phyloP scores from a whole-genome alignment of 2,329 filamentous ascomycete genomes.

The Beauveria australis region DNA sequence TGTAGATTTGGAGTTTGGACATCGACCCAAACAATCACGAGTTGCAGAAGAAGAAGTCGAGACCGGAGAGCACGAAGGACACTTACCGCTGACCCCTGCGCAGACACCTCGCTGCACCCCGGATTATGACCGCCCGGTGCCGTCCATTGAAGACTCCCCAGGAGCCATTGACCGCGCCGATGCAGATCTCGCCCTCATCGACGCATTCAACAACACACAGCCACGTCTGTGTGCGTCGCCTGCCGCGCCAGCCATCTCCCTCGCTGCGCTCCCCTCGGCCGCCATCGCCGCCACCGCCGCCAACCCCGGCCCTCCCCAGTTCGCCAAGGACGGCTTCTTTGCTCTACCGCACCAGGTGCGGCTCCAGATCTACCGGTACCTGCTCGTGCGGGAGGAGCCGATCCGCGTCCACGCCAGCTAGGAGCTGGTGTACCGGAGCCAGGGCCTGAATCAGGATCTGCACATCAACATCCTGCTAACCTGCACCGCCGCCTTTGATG shows the following conservation, averaged over 20 bases:
- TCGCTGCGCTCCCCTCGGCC: too few relatives aligned
- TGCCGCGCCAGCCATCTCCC: not conserved
- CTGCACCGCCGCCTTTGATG: constrained; percentile 23
- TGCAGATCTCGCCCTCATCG: not conserved
- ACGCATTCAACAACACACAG: not conserved
- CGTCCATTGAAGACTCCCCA: not conserved
- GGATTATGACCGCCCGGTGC: not conserved
- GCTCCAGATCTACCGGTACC: constrained; percentile 21
- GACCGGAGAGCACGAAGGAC: not conserved
- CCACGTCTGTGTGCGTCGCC: not conserved
- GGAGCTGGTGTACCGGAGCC: constrained; percentile 22
- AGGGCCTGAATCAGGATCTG: constrained; percentile 19
- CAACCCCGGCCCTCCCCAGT: not conserved
- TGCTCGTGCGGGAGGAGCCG: constrained; percentile 23
- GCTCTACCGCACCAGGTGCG: constrained; percentile 24
- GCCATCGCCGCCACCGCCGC: too few relatives aligned
- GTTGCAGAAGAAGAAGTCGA: not conserved
- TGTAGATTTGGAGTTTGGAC: not conserved
- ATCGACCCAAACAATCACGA: not conserved
- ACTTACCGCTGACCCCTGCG: not conserved
- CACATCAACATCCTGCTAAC: constrained; percentile 27
- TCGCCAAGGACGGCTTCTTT: not conserved
- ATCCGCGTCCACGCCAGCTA: constrained; percentile 28
- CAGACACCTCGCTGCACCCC: not conserved
- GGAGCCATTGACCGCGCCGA: not conserved